Evolutionary conservation across 352 stramenopile species (phyloP).

Genomic region (Pythium angustatum): DNA sequence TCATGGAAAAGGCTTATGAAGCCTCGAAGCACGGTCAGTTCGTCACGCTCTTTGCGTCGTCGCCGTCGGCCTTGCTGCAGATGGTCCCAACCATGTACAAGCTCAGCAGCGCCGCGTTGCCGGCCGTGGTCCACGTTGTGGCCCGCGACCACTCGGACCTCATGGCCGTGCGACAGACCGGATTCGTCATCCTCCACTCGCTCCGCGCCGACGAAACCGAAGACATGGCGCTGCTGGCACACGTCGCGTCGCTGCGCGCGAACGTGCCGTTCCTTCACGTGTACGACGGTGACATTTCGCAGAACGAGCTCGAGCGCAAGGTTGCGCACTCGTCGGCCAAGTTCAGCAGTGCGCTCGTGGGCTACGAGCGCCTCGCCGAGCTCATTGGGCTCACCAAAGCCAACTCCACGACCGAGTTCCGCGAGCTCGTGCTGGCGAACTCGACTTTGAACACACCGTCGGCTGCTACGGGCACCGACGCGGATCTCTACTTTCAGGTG

Average conservation of each 20-base stretch:
- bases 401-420: conserved; percentile 52
- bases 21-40: conserved; percentile 76
- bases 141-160: conserved; percentile 91
- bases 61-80: conserved; percentile 80
- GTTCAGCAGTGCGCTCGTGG: conserved; percentile 63
- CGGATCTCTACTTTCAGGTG: conserved; percentile 92
- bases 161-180: conserved; percentile 90
- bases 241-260: conserved; percentile 89
- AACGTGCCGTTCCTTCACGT: conserved; percentile 93
- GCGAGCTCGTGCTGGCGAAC: conserved; percentile 60
- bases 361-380: conserved; percentile 68
- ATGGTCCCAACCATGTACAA: conserved; percentile 96
- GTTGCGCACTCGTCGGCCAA: conserved; percentile 47
- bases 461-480: conserved; percentile 47
- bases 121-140: conserved; percentile 90
- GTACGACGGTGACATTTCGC: conserved; percentile 91
- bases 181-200: conserved; percentile 89
- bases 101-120: conserved; percentile 85
- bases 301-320: conserved; percentile 77
- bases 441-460: conserved; percentile 46
- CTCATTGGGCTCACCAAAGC: conserved; percentile 62
- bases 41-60: conserved; percentile 90
- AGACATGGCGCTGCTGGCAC: conserved; percentile 90
- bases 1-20: conserved; percentile 66
- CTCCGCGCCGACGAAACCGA: conserved; percentile 87